Conservation (phyloP, 768 basidiomycete species). For the Cystoderma amianthinum region DNA sequence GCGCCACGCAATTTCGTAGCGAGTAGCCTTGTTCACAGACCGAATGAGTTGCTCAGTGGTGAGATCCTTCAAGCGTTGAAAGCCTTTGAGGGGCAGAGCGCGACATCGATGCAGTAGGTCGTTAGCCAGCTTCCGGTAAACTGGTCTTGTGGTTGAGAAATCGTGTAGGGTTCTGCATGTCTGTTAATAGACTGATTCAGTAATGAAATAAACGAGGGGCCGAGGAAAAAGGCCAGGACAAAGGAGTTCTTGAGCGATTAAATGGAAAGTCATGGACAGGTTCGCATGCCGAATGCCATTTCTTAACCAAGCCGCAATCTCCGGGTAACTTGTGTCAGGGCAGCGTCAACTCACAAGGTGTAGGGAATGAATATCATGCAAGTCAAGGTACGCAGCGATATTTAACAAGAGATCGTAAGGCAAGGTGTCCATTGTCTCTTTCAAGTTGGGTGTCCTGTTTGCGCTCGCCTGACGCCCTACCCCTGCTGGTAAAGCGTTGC, state of each 20-base stretch:
- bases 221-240: neutral
- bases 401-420: slow-evolving; percentile 70
- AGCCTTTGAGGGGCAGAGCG: slow-evolving; percentile 62
- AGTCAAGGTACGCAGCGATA: slow-evolving; percentile 55
- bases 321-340: neutral
- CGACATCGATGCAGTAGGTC: slow-evolving; percentile 60
- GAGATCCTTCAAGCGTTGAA: slow-evolving; percentile 62
- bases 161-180: slow-evolving; percentile 55
- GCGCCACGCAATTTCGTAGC: slow-evolving; percentile 58
- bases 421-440: slow-evolving; percentile 32
- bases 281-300: no score
- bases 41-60: slow-evolving; percentile 53
- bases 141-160: slow-evolving; percentile 58
- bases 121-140: slow-evolving; percentile 60
- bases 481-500: neutral
- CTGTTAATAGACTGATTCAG: slow-evolving; percentile 27
- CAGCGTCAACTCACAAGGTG: slow-evolving; percentile 44
- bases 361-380: slow-evolving; percentile 52
- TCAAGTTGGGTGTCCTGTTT: slow-evolving; percentile 2
- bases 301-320: no score
- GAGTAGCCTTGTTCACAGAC: slow-evolving; percentile 56
- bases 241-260: no score
- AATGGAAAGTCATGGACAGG: no score
- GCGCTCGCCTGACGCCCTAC: neutral
- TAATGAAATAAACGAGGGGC: neutral